phyloP scores from a whole-genome alignment of 129 eudicot genomes.

The Flaveria robusta region DNA sequence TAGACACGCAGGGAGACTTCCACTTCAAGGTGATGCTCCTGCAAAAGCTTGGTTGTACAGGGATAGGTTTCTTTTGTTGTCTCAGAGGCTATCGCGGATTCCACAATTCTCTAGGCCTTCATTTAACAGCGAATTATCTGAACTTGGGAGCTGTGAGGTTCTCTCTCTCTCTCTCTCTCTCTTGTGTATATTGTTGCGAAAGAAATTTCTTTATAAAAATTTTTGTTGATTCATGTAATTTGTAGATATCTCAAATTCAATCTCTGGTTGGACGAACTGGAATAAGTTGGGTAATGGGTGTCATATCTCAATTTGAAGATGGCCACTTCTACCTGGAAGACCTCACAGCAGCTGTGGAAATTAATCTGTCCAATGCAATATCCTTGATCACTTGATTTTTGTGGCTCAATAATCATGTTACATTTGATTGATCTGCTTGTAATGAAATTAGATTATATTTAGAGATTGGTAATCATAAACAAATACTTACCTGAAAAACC shows the following conservation, averaged over 20 bases:
- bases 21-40: constrained; percentile 82
- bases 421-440: neutral
- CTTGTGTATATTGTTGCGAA: constrained; percentile 6
- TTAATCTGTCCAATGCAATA: constrained; percentile 87
- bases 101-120: constrained; percentile 81
- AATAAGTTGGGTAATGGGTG: constrained; percentile 93
- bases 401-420: neutral
- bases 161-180: constrained; percentile 13
- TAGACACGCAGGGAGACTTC: constrained; percentile 71
- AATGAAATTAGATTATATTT: neutral
- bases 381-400: constrained; percentile 49
- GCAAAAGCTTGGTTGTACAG: constrained; percentile 76
- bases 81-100: constrained; percentile 80
- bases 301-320: constrained; percentile 97
- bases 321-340: constrained; percentile 97
- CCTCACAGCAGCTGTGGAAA: constrained; percentile 87
- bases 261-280: constrained; percentile 83
- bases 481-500: neutral
- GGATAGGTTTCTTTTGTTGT: constrained; percentile 84
- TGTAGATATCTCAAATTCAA: constrained; percentile 86
- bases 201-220: neutral
- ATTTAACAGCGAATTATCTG: constrained; percentile 59
- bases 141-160: constrained; percentile 86
- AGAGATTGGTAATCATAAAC: constrained; percentile 21
- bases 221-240: constrained; percentile 8